phyloP scores from a whole-genome alignment of 2,329 filamentous ascomycete genomes.

The Trichoderma brevicompactum region DNA sequence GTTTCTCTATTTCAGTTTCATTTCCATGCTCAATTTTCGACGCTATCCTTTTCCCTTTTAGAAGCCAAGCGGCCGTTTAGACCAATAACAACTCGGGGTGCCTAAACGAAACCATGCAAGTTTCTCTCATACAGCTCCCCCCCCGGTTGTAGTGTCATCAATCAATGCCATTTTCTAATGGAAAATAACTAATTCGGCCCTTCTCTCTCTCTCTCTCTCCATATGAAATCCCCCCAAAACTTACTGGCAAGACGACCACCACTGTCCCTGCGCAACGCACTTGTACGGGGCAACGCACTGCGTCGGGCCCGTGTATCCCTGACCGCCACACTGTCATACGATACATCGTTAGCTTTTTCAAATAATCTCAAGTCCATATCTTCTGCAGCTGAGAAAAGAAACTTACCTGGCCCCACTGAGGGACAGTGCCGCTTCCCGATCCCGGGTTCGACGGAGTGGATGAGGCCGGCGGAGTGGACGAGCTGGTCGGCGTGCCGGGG shows the following conservation, averaged over 20 bases:
- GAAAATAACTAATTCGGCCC: too few relatives aligned
- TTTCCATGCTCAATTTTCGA: background rate
- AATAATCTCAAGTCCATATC: background rate
- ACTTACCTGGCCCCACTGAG: constrained; percentile 27
- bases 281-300: constrained; percentile 34
- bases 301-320: constrained; percentile 34
- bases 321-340: constrained; percentile 34
- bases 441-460: background rate
- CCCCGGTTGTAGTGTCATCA: too few relatives aligned
- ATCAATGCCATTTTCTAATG: too few relatives aligned
- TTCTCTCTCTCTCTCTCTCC: too few relatives aligned
- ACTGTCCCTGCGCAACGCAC: constrained; percentile 30
- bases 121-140: too few relatives aligned
- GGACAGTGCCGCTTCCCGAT: constrained; percentile 1
- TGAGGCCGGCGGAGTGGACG: background rate
- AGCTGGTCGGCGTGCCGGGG: constrained; percentile 34
- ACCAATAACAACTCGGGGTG: too few relatives aligned
- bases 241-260: constrained; percentile 35
- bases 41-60: too few relatives aligned
- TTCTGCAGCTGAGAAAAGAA: too few relatives aligned
- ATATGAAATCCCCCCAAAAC: too few relatives aligned
- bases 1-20: background rate
- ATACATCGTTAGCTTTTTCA: background rate
- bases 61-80: too few relatives aligned
- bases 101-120: too few relatives aligned